Conservation (phyloP, 1,139 yeast genomes). For the Blastobotrys apis region DNA sequence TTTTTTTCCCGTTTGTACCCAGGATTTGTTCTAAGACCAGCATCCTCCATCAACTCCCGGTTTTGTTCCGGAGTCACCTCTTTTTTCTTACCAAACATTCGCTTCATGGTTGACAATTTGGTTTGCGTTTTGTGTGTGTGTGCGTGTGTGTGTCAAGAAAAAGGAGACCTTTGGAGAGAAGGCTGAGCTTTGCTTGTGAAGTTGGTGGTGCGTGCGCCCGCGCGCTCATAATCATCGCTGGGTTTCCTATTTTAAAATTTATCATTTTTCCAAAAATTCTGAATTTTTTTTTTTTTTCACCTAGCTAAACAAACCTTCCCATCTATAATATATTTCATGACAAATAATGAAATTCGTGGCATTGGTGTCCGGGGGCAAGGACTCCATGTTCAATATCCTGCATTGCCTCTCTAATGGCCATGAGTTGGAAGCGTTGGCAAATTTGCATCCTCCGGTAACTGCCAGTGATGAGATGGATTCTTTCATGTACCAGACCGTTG, state of each 20-base stretch:
- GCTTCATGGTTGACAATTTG: conserved; percentile 28
- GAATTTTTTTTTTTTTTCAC: too few species aligned
- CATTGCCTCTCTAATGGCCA: conserved; percentile 84
- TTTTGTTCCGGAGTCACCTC: conserved; percentile 37
- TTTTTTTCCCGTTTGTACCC: conserved; percentile 32
- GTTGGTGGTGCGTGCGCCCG: too few species aligned
- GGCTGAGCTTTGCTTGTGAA: too few species aligned
- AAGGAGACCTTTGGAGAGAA: too few species aligned
- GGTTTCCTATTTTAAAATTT: too few species aligned
- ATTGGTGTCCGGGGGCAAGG: conserved; percentile 91
- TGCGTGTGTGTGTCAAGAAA: too few species aligned
- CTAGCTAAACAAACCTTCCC: too few species aligned
- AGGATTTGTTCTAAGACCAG: conserved; percentile 28
- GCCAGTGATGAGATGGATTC: conserved; percentile 73
- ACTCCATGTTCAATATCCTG: conserved; percentile 82
- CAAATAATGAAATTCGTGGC: conserved; percentile 80
- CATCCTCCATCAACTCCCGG: conserved; percentile 28
- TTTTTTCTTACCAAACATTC: conserved; percentile 34
- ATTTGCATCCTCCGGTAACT: conserved; percentile 60
- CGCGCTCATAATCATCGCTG: too few species aligned
- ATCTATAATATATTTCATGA: neutral
- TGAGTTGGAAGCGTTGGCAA: conserved; percentile 77
- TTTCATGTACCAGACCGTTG: conserved; percentile 98
- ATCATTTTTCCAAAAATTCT: neutral
- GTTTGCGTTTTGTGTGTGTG: too few species aligned